Evolutionary conservation across 169 alveolate genomes (phyloP), one percentile per base, ranked within the genome.

Genomic region (Theileria sp.): DNA sequence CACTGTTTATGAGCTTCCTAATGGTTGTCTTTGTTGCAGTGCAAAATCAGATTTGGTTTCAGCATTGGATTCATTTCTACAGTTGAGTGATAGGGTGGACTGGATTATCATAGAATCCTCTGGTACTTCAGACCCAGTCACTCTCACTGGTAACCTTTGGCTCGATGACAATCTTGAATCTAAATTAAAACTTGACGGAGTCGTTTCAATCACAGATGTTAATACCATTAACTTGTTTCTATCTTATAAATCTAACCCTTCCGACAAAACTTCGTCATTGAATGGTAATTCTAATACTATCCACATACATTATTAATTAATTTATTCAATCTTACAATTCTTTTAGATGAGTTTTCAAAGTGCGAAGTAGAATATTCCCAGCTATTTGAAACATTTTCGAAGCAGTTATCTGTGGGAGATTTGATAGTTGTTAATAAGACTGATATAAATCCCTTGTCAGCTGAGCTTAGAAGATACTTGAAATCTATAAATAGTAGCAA

Each of bases 11-110:
- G 98, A 95, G 84, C 81, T 95, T 21, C 97, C 98, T 12, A 95
- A 94, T 87, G 98, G 98, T 23, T 95, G 98, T 70, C 88, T 95
- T 17, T 95, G 98, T 68, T 95, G 98, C 67, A 85, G 96, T 34
- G 92, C 92, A 6, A 94, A 93, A 93, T 94, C 83, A 64, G 96
- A 92, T 61, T 75, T 95, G 49, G 88, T 79, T 26, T 74, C 71
- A 17, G 91, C 91, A 3, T 67, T 85, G 7, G 91, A 85, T 17
- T 74, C 86, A 21, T 58, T 85, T 15, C 58, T 85, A 34, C 81
- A 79, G 34, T 36, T 25, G 34, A 32, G 87, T 19, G 30, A 60
- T 34, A 49, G 72, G 9, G 44, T 85, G 8, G 91, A 79, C 26
- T 85, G 87, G 87, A 71, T 85, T 5, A 77, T 85, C 10, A 79